Evolutionary conservation across 2,329 filamentous ascomycete genomes (phyloP).

Genomic region (Teratosphaeria destructans): DNA sequence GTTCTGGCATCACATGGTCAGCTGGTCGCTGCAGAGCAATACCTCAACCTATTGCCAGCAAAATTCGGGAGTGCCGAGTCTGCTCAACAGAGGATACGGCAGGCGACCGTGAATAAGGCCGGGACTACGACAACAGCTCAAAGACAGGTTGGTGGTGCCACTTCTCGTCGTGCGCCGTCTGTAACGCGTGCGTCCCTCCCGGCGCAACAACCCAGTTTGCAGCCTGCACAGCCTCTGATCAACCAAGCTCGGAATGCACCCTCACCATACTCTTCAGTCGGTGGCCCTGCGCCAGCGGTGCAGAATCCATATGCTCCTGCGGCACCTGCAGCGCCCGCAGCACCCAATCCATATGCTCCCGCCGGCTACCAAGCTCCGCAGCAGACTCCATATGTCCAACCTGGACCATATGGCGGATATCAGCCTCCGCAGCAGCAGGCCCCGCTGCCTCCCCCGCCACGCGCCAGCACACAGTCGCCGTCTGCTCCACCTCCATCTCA

Average conservation of each 20-base stretch:
- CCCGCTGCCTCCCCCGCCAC: conserved; percentile 49
- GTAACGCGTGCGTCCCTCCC: conserved; percentile 8
- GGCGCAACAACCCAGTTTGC: conserved; percentile 10
- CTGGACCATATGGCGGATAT: conserved; percentile 31
- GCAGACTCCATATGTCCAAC: conserved; percentile 26
- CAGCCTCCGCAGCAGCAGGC: conserved; percentile 35
- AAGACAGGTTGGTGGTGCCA: conserved; percentile 29
- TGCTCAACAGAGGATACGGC: conserved; percentile 71
- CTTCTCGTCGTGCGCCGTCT: conserved; percentile 18
- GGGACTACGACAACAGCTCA: conserved; percentile 31
- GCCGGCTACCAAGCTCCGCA: conserved; percentile 35
- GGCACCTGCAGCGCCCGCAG: conserved; percentile 42
- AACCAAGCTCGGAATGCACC: conserved; percentile 24
- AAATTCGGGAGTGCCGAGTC: conserved; percentile 81
- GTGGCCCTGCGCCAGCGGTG: conserved; percentile 7
- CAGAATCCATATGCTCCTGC: conserved; percentile 15
- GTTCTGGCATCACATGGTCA: conserved; percentile 86
- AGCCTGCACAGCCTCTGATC: conserved; percentile 31
- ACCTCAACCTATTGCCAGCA: conserved; percentile 74
- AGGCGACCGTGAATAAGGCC: conserved; percentile 57
- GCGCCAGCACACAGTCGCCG: conserved; percentile 57
- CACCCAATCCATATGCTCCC: conserved; percentile 22
- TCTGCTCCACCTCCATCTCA: conserved; percentile 56
- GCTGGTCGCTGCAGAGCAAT: conserved; percentile 76
- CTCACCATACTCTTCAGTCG: conserved; percentile 30